These are phyloP conservation scores for Penicillium glabrum DNA, from an alignment of 2,329 filamentous ascomycete species.

Conservation along the genomic window DNA sequence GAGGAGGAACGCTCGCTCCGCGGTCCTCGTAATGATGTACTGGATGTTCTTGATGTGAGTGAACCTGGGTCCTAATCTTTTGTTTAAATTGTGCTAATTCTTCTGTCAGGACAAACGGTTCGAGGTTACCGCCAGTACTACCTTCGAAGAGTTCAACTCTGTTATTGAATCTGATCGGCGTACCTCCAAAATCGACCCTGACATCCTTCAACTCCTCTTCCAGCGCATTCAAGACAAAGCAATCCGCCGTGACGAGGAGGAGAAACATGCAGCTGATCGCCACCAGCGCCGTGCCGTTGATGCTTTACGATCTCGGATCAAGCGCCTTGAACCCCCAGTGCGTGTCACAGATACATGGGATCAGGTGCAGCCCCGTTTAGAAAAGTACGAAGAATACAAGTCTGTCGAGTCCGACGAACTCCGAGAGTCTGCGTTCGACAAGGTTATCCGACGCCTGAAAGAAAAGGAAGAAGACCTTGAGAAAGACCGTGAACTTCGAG, in stretches of 20 bases:
- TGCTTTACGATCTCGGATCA: slow-evolving; percentile 79
- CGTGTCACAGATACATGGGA: slow-evolving; percentile 80
- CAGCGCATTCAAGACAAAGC: slow-evolving; percentile 86
- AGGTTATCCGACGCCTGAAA: slow-evolving; percentile 82
- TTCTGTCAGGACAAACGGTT: slow-evolving; percentile 75
- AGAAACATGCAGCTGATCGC: slow-evolving; percentile 77
- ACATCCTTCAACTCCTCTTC: slow-evolving; percentile 78
- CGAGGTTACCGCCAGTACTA: slow-evolving; percentile 83
- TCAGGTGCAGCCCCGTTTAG: slow-evolving; percentile 75
- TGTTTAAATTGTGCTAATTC: slow-evolving; percentile 36
- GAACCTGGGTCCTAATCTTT: neutral
- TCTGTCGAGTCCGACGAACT: slow-evolving; percentile 79
- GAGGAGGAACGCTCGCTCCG: slow-evolving; percentile 89
- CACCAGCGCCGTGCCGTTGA: slow-evolving; percentile 84
- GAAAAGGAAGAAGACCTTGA: slow-evolving; percentile 87
- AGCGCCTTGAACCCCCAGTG: slow-evolving; percentile 85
- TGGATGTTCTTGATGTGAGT: slow-evolving; percentile 84
- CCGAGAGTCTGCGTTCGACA: slow-evolving; percentile 83
- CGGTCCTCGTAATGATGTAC: slow-evolving; percentile 74
- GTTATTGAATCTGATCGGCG: slow-evolving; percentile 83
- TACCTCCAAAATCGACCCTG: slow-evolving; percentile 81
- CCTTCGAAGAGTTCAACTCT: slow-evolving; percentile 81
- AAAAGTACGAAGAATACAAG: slow-evolving; percentile 80
- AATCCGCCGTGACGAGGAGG: slow-evolving; percentile 76
- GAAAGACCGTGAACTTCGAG: slow-evolving; percentile 51